Conservation (phyloP, 257 asterid genomes). For the Solanum chilense region DNA sequence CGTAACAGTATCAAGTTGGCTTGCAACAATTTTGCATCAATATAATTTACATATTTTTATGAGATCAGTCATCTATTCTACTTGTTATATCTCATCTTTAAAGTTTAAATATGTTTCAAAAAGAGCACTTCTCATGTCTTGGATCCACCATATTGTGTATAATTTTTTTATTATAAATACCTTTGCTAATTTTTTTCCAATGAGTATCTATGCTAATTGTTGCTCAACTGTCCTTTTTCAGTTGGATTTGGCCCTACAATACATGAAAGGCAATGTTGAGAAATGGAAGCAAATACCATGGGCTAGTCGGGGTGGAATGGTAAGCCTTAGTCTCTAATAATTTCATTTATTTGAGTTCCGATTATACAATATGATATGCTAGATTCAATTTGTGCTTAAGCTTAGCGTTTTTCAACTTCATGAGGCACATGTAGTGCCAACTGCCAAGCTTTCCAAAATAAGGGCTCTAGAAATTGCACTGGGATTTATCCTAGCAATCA, state of each 20-base stretch:
- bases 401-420: neutral
- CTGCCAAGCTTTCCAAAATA: neutral
- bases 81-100: neutral
- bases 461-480: neutral
- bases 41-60: neutral
- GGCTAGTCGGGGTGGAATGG: slow-evolving; percentile 64
- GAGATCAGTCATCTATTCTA: neutral
- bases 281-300: slow-evolving; percentile 54
- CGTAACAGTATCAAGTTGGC: neutral
- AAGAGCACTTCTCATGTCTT: neutral
- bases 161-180: neutral
- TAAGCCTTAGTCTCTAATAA: slow-evolving; percentile 5
- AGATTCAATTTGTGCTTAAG: neutral
- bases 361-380: neutral
- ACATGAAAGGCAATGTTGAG: slow-evolving; percentile 24
- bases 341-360: slow-evolving; percentile 4
- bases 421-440: neutral
- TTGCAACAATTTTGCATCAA: neutral
- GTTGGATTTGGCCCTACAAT: slow-evolving; percentile 51
- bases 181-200: neutral
- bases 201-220: neutral
- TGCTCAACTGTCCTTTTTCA: slow-evolving; percentile 9
- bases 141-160: neutral
- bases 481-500: neutral
- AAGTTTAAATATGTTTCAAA: neutral